phyloP scores from a whole-genome alignment of 345 rosid species.

The Salix brachista region DNA sequence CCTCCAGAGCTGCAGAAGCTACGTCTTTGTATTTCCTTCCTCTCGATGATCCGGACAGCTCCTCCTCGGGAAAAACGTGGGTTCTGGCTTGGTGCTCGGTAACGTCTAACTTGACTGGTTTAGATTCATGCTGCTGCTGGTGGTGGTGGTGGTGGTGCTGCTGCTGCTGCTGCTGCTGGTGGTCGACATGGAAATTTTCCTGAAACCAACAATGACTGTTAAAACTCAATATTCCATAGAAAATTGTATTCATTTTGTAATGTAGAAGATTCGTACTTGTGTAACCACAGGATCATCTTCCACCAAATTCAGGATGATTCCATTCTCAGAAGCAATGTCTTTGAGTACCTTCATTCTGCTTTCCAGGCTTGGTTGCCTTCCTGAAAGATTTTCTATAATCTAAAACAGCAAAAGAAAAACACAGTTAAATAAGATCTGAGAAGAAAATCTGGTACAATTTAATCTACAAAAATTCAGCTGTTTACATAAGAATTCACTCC shows the following conservation, averaged over 20 bases:
- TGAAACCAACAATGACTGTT: conserved; percentile 18
- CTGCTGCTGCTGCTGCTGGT: conserved; percentile 1
- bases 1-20: conserved; percentile 94
- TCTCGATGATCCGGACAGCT: conserved; percentile 30
- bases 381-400: conserved; percentile 63
- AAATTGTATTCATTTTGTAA: background rate
- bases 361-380: conserved; percentile 51
- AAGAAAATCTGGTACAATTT: background rate
- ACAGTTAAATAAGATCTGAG: background rate
- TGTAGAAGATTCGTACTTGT: conserved; percentile 34
- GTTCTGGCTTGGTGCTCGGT: conserved; percentile 1
- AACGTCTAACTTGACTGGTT: conserved; percentile 15
- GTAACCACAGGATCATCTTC: conserved; percentile 26
- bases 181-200: conserved; percentile 18
- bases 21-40: conserved; percentile 65
- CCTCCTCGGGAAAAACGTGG: conserved; percentile 15
- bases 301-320: conserved; percentile 49
- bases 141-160: too few relatives aligned
- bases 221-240: background rate
- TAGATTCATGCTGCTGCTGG: background rate
- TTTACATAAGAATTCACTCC: conserved; percentile 63
- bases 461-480: background rate
- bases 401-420: conserved; percentile 14
- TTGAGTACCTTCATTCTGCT: conserved; percentile 53
- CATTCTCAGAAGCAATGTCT: conserved; percentile 67